Evolutionary conservation across 805 yeast genomes (phyloP).

Genomic region (Saccharomycopsis malanga): DNA sequence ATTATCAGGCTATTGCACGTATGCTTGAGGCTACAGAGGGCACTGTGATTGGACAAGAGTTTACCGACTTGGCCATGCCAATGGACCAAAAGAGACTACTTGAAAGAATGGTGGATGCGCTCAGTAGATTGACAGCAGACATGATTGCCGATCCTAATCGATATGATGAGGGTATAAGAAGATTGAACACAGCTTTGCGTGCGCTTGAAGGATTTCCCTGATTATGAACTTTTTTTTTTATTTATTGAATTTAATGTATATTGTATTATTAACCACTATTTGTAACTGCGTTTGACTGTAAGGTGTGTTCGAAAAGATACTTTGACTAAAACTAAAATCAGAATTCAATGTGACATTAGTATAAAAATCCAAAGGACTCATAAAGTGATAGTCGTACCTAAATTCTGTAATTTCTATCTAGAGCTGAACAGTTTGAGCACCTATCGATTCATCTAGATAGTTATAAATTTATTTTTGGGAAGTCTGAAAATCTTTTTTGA

Average conservation of each 20-base stretch:
- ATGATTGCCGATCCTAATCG: slow-evolving; percentile 81
- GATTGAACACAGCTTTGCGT: slow-evolving; percentile 74
- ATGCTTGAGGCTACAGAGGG: slow-evolving; percentile 54
- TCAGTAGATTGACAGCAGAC: slow-evolving; percentile 81
- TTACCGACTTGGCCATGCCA: slow-evolving; percentile 64
- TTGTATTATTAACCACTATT: background rate
- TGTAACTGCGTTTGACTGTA: too few relatives aligned
- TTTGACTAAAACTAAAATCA: too few relatives aligned
- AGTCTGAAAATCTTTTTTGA: too few relatives aligned
- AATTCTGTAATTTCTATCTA: too few relatives aligned
- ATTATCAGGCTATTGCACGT: slow-evolving; percentile 35
- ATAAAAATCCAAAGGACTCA: too few relatives aligned
- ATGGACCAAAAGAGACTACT: slow-evolving; percentile 68
- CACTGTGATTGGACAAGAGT: slow-evolving; percentile 60
- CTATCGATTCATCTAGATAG: too few relatives aligned
- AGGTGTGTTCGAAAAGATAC: too few relatives aligned
- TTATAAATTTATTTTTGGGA: too few relatives aligned
- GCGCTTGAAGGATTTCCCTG: slow-evolving; percentile 74
- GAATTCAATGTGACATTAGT: too few relatives aligned
- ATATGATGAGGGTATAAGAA: slow-evolving; percentile 68
- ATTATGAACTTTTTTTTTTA: background rate
- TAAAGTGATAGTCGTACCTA: too few relatives aligned
- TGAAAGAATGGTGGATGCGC: slow-evolving; percentile 79
- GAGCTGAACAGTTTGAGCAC: too few relatives aligned
- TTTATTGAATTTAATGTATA: background rate